Evolutionary conservation across 306 rosid species (phyloP).

Genomic region (Psophocarpus tetragonolobus): DNA sequence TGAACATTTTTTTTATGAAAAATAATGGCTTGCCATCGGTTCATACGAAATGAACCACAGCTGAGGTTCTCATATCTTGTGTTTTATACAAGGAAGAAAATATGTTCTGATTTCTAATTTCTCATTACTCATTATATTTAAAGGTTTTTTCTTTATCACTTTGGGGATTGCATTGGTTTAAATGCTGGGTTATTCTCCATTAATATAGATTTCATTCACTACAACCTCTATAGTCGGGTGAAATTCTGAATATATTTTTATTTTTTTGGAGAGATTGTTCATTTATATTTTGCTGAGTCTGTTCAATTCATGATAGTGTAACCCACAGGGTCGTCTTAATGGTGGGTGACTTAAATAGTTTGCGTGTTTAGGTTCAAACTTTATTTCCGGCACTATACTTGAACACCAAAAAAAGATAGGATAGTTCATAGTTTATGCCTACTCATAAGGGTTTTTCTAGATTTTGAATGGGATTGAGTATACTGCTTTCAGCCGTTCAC

Average conservation of each 20-base stretch:
- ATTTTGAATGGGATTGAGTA: neutral
- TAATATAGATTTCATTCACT: neutral
- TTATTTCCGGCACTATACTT: no score
- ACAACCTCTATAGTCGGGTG: neutral
- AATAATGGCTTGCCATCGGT: neutral
- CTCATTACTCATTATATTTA: neutral
- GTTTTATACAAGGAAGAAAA: neutral
- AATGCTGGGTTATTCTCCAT: neutral
- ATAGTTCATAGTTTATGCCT: slow-evolving; percentile 4
- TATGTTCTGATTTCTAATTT: neutral
- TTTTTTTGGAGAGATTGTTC: neutral
- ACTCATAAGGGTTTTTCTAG: neutral
- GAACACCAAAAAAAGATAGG: no score
- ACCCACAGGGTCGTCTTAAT: no score
- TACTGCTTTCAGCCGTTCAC: neutral
- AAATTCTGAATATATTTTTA: neutral
- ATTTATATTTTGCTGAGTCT: neutral
- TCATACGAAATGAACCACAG: neutral
- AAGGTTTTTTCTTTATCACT: neutral
- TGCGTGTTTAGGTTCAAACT: no score
- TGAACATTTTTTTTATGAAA: neutral
- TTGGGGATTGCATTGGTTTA: neutral
- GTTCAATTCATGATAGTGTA: neutral
- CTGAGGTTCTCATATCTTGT: neutral
- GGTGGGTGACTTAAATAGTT: no score